Evolutionary conservation across 441 rosid species (phyloP).

Genomic region (Syzygium syzygioides): DNA sequence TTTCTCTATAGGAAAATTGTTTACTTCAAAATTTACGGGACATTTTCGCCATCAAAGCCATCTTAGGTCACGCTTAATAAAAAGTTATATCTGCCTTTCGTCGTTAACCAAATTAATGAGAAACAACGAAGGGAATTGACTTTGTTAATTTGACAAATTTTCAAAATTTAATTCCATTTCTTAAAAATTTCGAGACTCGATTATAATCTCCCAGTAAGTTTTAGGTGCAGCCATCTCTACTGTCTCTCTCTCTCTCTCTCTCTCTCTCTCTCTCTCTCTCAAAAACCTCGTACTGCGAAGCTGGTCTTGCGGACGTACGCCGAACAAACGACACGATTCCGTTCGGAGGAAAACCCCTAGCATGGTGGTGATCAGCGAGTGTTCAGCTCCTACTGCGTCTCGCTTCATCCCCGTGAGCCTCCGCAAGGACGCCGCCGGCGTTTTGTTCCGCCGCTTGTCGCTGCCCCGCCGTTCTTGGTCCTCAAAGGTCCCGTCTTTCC

Average conservation of each 20-base stretch:
- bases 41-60: too few relatives aligned
- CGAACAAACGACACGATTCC: background rate
- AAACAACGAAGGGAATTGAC: fast-evolving
- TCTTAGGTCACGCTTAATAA: too few relatives aligned
- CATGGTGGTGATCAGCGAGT: constrained; percentile 18
- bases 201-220: background rate
- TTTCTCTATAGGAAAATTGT: too few relatives aligned
- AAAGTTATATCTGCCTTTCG: too few relatives aligned
- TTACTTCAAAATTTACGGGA: too few relatives aligned
- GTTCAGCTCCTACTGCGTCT: constrained; percentile 33
- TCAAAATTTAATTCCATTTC: background rate
- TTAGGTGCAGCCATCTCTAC: fast-evolving
- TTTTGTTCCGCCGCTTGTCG: constrained; percentile 20
- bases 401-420: background rate
- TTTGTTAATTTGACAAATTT: background rate
- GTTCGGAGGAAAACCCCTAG: background rate
- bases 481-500: constrained; percentile 9
- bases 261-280: background rate
- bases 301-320: background rate
- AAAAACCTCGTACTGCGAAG: background rate
- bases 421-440: constrained; percentile 1
- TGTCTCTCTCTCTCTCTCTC: background rate
- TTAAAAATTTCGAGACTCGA: fast-evolving
- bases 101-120: background rate
- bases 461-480: constrained; percentile 18